phyloP scores from a whole-genome alignment of 352 stramenopile genomes.

The Globisporangium cystogenes region DNA sequence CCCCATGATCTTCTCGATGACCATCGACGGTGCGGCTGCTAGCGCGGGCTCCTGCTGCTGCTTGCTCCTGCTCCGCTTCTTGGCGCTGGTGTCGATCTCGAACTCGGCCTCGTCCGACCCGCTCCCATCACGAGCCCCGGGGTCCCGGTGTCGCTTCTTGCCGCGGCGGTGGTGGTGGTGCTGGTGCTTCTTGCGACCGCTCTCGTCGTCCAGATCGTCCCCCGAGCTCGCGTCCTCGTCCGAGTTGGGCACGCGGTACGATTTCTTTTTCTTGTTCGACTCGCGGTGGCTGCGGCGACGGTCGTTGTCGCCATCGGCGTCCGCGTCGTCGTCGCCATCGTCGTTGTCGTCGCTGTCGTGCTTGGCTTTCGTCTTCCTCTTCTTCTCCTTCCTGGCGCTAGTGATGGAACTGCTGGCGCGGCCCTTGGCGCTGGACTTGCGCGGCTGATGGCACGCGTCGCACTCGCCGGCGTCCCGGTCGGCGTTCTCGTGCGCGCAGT shows the following conservation, averaged over 20 bases:
- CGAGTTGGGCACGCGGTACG: slow-evolving; percentile 76
- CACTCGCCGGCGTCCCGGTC: slow-evolving; percentile 37
- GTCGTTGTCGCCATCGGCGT: slow-evolving; percentile 21
- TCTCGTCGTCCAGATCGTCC: slow-evolving; percentile 29
- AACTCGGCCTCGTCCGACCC: slow-evolving; percentile 44
- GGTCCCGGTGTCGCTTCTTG: slow-evolving; percentile 22
- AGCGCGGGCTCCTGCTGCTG: not conserved
- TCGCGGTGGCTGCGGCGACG: slow-evolving; percentile 54
- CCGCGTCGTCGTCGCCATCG: slow-evolving; percentile 19
- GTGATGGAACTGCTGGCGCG: slow-evolving; percentile 15
- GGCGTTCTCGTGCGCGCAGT: slow-evolving; percentile 37
- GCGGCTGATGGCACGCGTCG: slow-evolving; percentile 26
- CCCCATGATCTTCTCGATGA: slow-evolving; percentile 89
- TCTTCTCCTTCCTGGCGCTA: slow-evolving; percentile 13
- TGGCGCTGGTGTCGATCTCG: slow-evolving; percentile 18
- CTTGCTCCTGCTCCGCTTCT: slow-evolving; percentile 28
- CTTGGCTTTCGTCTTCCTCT: slow-evolving; percentile 14
- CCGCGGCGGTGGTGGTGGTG: slow-evolving; percentile 5
- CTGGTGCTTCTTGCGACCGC: slow-evolving; percentile 2
- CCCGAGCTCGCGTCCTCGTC: slow-evolving; percentile 64
- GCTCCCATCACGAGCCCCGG: slow-evolving; percentile 12
- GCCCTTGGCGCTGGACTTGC: slow-evolving; percentile 14
- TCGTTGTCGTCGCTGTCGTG: slow-evolving; percentile 3
- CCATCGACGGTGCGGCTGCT: slow-evolving; percentile 37
- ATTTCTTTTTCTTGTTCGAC: slow-evolving; percentile 62